Evolutionary conservation across 129 eudicot species (phyloP).

Genomic region (sunflower (Helianthus annuus)): HanXRQr2.0-SUNRISE NC_035440.2:3721967-3722466

Average conservation of each 20-base stretch:
- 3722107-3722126: not conserved
- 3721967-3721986: slow-evolving; percentile 73
- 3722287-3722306: slow-evolving; percentile 41
- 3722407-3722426: slow-evolving; percentile 49
- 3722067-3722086: not conserved
- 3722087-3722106: not conserved
- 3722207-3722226: slow-evolving; percentile 58
- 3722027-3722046: slow-evolving; percentile 61
- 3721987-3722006: slow-evolving; percentile 79
- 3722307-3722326: slow-evolving; percentile 36
- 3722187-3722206: slow-evolving; percentile 85
- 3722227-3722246: slow-evolving; percentile 86
- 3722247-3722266: slow-evolving; percentile 30
- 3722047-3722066: slow-evolving; percentile 54
- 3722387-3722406: not conserved
- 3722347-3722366: not conserved
- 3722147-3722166: not conserved
- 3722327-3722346: slow-evolving; percentile 55
- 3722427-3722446: slow-evolving; percentile 60
- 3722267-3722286: slow-evolving; percentile 36
- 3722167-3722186: slow-evolving; percentile 39
- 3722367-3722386: not conserved
- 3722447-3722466: slow-evolving; percentile 57
- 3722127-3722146: not conserved
- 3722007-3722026: slow-evolving; percentile 81